Evolutionary conservation across 352 stramenopile genomes (phyloP), one percentile per base, ranked within the genome.

Genomic region (Pythium pyrilobum): DNA sequence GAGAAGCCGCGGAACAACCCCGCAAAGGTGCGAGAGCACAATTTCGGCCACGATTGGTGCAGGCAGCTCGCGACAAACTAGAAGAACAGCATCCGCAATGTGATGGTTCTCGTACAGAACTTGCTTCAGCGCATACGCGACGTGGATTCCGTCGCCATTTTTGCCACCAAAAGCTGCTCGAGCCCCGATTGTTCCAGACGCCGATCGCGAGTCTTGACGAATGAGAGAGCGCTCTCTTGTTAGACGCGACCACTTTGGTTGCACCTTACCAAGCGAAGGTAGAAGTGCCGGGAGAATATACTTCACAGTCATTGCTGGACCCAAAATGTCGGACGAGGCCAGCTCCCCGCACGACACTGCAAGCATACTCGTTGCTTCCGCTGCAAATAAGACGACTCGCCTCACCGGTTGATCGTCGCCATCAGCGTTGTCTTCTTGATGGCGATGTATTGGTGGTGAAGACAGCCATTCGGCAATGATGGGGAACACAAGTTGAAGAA

Each of bases 391-490:
- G 13, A 46, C 46, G 11, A 42, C 45, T 44, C 50, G 37, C 32
- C 52, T 62, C 3, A 33, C n/a, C 23, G 52, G 44, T 20, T 50
- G 25, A 7, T 50, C 37, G 1, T 24, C 16, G 23, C 9, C 28
- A 3, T 3, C 0, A 15, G 41, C 27, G 25, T 46, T 21, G 20
- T 24, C 16, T 48, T 40, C 34, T 33, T 52, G 52, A 33, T 31
- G 44, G 38, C 20, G 51, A 41, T 62, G 59, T 5, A 29, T 44
- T 4, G 56, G 49, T 12, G 57, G 61, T 38, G 73, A 60, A 3
- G 73, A 63, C 3, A 89, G 47, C 82, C 82, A 93, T 37, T 91
- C 82, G 2, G 87, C 29, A 1, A 93, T 39, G 3, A 87, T 65
- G 6, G 80, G 82, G 7, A 91, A 37, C 49, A 91, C 75, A 38